Evolutionary conservation across 495 filamentous ascomycete genomes (phyloP).

Genomic region (Podospora comata): DNA sequence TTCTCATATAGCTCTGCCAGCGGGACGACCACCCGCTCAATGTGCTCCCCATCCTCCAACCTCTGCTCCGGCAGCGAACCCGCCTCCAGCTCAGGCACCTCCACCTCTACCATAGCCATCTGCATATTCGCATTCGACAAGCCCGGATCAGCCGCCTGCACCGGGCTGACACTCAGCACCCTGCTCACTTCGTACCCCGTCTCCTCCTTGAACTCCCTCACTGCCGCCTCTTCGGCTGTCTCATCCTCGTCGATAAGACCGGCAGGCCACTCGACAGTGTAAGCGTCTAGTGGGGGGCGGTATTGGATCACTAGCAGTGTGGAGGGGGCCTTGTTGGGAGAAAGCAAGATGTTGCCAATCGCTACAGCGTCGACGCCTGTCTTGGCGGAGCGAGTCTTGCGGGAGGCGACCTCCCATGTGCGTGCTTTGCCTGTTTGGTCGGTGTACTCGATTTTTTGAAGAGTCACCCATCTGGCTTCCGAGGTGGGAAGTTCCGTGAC

Average conservation of each 20-base stretch:
- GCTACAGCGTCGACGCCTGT: constrained; percentile 55
- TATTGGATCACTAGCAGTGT: constrained; percentile 60
- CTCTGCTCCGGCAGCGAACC: constrained; percentile 56
- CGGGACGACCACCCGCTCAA: constrained; percentile 73
- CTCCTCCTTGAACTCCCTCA: constrained; percentile 85
- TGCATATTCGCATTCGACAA: constrained; percentile 79
- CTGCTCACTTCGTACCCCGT: constrained; percentile 63
- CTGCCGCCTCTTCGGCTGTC: constrained; percentile 71
- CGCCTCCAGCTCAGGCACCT: constrained; percentile 58
- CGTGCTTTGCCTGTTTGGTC: constrained; percentile 51
- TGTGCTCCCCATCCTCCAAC: constrained; percentile 81
- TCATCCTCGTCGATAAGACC: constrained; percentile 78
- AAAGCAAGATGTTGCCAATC: constrained; percentile 52
- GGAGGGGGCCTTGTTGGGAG: constrained; percentile 45
- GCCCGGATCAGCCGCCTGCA: constrained; percentile 52
- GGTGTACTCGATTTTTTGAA: constrained; percentile 49
- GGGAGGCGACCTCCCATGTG: constrained; percentile 52
- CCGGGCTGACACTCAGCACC: constrained; percentile 34
- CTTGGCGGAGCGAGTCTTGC: constrained; percentile 47
- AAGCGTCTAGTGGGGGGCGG: constrained; percentile 72
- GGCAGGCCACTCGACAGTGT: constrained; percentile 79
- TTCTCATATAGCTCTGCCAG: constrained; percentile 52
- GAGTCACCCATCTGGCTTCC: constrained; percentile 51
- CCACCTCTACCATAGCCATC: constrained; percentile 74
- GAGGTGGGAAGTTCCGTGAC: constrained; percentile 42